Evolutionary conservation across 2,329 filamentous ascomycete genomes (phyloP).

Genomic region (Rhexocercosporidium sp.): DNA sequence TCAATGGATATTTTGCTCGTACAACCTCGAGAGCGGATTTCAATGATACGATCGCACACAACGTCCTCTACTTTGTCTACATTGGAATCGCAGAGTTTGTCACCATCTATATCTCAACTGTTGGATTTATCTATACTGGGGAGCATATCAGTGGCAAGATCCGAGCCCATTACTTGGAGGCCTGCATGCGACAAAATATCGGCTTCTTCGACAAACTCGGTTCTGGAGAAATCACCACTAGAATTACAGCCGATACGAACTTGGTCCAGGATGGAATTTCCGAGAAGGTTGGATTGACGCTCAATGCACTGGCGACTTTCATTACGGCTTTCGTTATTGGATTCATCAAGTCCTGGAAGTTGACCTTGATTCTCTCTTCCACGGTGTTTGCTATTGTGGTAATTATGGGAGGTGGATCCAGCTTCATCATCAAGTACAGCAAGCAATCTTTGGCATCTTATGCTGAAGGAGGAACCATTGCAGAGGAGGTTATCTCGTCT

Average conservation of each 20-base stretch:
- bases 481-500: conserved; percentile 93
- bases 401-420: conserved; percentile 75
- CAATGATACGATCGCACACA: conserved; percentile 59
- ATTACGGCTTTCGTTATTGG: conserved; percentile 88
- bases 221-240: conserved; percentile 90
- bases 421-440: conserved; percentile 80
- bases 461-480: conserved; percentile 83
- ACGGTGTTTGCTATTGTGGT: conserved; percentile 81
- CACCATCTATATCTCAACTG: conserved; percentile 77
- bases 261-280: conserved; percentile 92
- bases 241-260: conserved; percentile 93
- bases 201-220: conserved; percentile 93
- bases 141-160: conserved; percentile 82
- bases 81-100: conserved; percentile 82
- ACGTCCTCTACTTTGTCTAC: conserved; percentile 85
- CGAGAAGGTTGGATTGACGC: conserved; percentile 81
- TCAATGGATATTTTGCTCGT: conserved; percentile 63
- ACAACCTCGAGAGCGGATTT: conserved; percentile 59
- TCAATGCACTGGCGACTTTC: conserved; percentile 81
- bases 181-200: conserved; percentile 87
- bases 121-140: conserved; percentile 88
- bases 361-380: conserved; percentile 85
- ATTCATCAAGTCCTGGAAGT: conserved; percentile 90
- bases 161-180: conserved; percentile 81
- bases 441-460: conserved; percentile 80